Conservation (phyloP, 148 eudicot genomes). For the Oxyria digyna region DNA sequence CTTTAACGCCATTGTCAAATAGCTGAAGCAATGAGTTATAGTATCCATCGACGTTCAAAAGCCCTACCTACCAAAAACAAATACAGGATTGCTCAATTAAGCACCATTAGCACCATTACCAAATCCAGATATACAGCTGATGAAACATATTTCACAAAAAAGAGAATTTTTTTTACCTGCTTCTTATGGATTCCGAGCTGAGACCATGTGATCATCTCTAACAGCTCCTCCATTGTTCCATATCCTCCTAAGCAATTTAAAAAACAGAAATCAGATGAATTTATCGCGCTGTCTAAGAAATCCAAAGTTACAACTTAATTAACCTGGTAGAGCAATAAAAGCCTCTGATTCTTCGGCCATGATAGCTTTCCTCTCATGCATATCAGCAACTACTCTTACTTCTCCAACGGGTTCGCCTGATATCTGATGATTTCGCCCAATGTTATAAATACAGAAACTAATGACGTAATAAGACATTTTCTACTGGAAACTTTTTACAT, state of each 20-base stretch:
- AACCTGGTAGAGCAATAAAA: constrained; percentile 96
- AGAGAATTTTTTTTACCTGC: constrained; percentile 30
- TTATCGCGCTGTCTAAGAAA: background rate
- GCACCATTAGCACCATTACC: no score
- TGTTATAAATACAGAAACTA: background rate
- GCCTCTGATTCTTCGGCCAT: constrained; percentile 94
- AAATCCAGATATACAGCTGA: background rate
- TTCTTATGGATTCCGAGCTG: constrained; percentile 92
- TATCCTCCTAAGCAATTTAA: constrained; percentile 57
- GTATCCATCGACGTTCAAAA: constrained; percentile 90
- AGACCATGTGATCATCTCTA: constrained; percentile 97
- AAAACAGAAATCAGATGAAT: background rate
- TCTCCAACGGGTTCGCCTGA: constrained; percentile 80
- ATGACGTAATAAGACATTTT: background rate
- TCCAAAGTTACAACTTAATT: background rate
- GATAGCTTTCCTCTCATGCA: constrained; percentile 96
- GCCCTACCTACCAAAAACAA: constrained; percentile 48
- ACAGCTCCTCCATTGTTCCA: constrained; percentile 89
- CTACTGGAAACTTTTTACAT: background rate
- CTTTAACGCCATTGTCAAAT: constrained; percentile 90
- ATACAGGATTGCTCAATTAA: background rate
- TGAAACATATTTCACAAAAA: background rate
- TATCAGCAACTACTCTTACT: constrained; percentile 73
- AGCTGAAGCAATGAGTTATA: constrained; percentile 68
- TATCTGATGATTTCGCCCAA: constrained; percentile 37